A percentile compares a stretch with the other conserved stretches of the same genome.
Conservation (phyloP, 2,329 filamentous ascomycete genomes). For the Neonectria faginata region DNA sequence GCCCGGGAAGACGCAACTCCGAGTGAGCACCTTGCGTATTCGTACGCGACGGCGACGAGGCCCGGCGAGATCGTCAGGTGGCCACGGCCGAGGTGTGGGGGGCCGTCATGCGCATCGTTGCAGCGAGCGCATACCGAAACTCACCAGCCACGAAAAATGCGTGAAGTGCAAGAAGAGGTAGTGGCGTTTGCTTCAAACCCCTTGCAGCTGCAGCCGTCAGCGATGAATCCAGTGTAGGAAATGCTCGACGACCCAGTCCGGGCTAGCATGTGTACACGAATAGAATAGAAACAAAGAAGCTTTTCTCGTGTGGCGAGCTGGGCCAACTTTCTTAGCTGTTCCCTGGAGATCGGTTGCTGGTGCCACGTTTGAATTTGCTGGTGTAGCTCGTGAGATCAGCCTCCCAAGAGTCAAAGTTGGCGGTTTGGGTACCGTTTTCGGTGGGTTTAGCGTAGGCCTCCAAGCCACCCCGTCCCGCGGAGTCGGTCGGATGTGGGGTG, state of each 20-base stretch:
- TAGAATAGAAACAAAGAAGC: background rate
- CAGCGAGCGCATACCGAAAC: conserved; percentile 21
- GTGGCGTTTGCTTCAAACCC: background rate
- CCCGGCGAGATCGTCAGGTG: conserved; percentile 20
- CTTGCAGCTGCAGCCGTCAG: conserved; percentile 10
- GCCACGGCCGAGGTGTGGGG: conserved; percentile 6
- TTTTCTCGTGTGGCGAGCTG: conserved; percentile 17
- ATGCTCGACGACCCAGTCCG: background rate
- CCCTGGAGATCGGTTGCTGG: conserved; percentile 28
- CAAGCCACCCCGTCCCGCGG: conserved; percentile 33
- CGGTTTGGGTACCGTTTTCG: conserved; percentile 7
- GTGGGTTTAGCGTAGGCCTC: conserved; percentile 33
- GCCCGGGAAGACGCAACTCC: conserved; percentile 3
- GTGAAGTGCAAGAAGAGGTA: background rate
- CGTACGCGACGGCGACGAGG: conserved; percentile 2
- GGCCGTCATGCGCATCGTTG: conserved; percentile 20
- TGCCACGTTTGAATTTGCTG: conserved; percentile 23
- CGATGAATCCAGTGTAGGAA: background rate
- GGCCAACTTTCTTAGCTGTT: background rate
- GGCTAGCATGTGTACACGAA: conserved; percentile 3
- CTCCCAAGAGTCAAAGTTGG: background rate
- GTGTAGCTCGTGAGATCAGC: background rate
- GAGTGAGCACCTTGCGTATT: background rate
- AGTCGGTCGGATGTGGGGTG: conserved; percentile 13
- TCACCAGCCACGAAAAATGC: conserved; percentile 1